These are phyloP conservation scores for Lasiosphaeriaceae sp. DNA, from an alignment of 495 filamentous ascomycete species.

Conservation along the genomic window DNA sequence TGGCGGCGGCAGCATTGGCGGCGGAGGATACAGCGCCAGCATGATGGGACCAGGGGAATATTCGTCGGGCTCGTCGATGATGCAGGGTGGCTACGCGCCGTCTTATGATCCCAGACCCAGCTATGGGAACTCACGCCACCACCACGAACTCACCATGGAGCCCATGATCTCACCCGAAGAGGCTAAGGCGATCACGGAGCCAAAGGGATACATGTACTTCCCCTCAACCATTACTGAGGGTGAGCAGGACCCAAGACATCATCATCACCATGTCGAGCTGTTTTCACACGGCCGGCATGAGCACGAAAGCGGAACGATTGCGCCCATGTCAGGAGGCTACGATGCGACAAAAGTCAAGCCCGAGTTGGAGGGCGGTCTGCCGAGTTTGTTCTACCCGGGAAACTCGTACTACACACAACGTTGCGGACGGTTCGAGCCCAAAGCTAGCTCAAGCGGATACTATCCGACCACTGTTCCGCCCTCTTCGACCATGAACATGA, in stretches of 20 bases:
- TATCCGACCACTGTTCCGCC: slow-evolving; percentile 40
- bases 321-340: slow-evolving; percentile 20
- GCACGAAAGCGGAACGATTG: slow-evolving; percentile 24
- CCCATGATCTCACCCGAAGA: slow-evolving; percentile 44
- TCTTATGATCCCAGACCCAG: slow-evolving; percentile 37
- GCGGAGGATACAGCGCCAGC: slow-evolving; percentile 36
- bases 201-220: slow-evolving; percentile 47
- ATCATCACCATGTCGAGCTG: slow-evolving; percentile 35
- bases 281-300: slow-evolving; percentile 35
- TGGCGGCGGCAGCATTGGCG: slow-evolving; percentile 47
- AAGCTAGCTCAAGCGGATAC: slow-evolving; percentile 38
- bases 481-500: slow-evolving; percentile 28
- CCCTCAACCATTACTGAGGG: slow-evolving; percentile 42
- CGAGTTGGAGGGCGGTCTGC: slow-evolving; percentile 38
- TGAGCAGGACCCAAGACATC: slow-evolving; percentile 31
- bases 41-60: slow-evolving; percentile 36
- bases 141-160: slow-evolving; percentile 41
- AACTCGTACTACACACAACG: slow-evolving; percentile 31
- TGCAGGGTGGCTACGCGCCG: slow-evolving; percentile 24
- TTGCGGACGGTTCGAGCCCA: slow-evolving; percentile 44
- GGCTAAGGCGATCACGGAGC: slow-evolving; percentile 38
- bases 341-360: slow-evolving; percentile 40
- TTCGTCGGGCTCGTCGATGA: slow-evolving; percentile 28
- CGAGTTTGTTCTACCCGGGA: slow-evolving; percentile 38
- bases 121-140: slow-evolving; percentile 38